Percentiles rank a stretch among this genome's conserved stretches.
Evolutionary conservation across 1,139 yeast genomes (phyloP).

Genomic region (Meyerozyma athensensis): DNA sequence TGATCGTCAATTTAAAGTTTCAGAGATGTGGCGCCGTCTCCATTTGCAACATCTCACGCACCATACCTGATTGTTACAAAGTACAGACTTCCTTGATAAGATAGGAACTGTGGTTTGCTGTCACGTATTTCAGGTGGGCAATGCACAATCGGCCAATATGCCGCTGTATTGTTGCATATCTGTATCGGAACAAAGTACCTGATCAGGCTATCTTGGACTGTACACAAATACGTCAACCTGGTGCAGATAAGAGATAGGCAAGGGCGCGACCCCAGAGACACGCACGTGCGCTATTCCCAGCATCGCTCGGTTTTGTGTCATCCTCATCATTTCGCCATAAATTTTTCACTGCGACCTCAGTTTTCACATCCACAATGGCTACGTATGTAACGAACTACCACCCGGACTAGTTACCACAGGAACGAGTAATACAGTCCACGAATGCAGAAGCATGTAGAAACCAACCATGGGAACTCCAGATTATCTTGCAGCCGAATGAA

Average conservation of each 20-base stretch:
- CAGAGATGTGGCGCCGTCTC: too few relatives aligned
- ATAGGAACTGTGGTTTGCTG: too few relatives aligned
- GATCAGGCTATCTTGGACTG: too few relatives aligned
- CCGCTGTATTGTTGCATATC: too few relatives aligned
- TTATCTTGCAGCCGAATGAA: slow-evolving; percentile 39
- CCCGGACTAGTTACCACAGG: neutral
- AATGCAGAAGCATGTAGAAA: neutral
- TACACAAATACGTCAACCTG: neutral
- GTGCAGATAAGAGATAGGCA: neutral
- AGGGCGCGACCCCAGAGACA: neutral
- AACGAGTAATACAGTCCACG: neutral
- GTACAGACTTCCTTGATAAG: too few relatives aligned
- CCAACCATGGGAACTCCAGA: slow-evolving; percentile 41
- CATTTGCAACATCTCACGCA: too few relatives aligned
- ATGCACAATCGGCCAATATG: too few relatives aligned
- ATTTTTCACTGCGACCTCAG: slow-evolving; percentile 2
- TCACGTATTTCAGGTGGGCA: too few relatives aligned
- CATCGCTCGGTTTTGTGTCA: neutral
- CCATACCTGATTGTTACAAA: too few relatives aligned
- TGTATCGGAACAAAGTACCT: too few relatives aligned
- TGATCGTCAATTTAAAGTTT: too few relatives aligned
- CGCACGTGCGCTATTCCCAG: neutral
- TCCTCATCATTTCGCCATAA: neutral
- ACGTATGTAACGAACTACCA: slow-evolving; percentile 12
- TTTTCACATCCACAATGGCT: slow-evolving; percentile 12